Base-by-base conservation (phyloP, 73 alveolate species). In the Stentor roeselii region DNA sequence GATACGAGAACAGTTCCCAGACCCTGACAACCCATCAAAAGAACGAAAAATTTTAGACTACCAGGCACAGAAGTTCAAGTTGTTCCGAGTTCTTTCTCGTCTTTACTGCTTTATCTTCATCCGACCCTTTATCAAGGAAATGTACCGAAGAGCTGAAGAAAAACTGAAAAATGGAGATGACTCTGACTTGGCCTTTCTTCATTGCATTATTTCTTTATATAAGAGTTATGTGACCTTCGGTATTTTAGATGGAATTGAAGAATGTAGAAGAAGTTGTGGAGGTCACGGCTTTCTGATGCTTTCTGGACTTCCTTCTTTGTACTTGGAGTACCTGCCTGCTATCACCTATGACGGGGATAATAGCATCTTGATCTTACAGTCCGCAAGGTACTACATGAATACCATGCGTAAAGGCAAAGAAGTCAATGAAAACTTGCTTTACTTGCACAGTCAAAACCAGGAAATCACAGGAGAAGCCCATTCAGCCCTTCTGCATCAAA, bases 261-360 rank as follows among this genome's bases (percentile, higher is more conserved):
- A 1, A 0, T 76, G 60, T n/a, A 76, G 84, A 76, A 76, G 74
- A 76, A 39, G 84, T 40, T 76, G 84, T 2, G 84, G 84, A 39
- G 84, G 84, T 0, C 60, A 76, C 2, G 84, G 84, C 31, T 76
- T 36, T 39, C 21, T 35, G 15, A 37, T 76, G 60, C 59, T 27
- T 31, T 39, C 75, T 21, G 84, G 84, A 21, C 27, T 76, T 39
- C 75, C 84, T 0, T 27, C 39, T 14, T 21, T 76, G 21, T 41
- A 37, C 39, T 6, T 32, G 14, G 39, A 21, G 38, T 76, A 39
- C 59, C 6, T 41, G 6, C 74, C 75, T 15, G 76, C 74, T 21
- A 6, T 15, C 34, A 76, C 84, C 0, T 37, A 37, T 76, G 84
- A 76, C 14, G 84, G 84, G 2, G 84, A 76, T 76, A 39, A 76